These are phyloP conservation scores for Funneliformis mosseae DNA, from an alignment of 192 early-diverging fungal genomes.

Conservation along the genomic window DNA sequence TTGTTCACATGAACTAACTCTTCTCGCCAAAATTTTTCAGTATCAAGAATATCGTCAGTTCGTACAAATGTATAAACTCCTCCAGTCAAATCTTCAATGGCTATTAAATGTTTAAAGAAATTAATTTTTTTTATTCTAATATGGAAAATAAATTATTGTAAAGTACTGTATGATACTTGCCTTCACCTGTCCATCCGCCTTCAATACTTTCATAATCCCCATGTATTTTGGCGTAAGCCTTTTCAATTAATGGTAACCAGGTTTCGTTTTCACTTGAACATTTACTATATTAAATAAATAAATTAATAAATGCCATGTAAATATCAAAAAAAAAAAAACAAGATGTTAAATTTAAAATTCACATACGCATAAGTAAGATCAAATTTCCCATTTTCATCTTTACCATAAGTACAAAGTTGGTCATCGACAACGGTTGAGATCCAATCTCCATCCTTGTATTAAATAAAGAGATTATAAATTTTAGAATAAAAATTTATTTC, in stretches of 20 bases:
- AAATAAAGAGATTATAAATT: background rate
- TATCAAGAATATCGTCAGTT: slow-evolving; percentile 51
- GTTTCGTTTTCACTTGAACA: slow-evolving; percentile 52
- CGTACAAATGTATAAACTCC: slow-evolving; percentile 46
- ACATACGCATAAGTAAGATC: background rate
- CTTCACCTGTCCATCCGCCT: slow-evolving; percentile 50
- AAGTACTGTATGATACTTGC: slow-evolving; percentile 34
- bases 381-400: too few relatives aligned
- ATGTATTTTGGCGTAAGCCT: slow-evolving; percentile 64
- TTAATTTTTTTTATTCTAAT: too few relatives aligned
- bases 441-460: slow-evolving; percentile 57
- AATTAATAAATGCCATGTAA: too few relatives aligned
- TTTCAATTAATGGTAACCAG: slow-evolving; percentile 63
- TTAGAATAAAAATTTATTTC: background rate
- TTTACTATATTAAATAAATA: too few relatives aligned
- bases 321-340: background rate
- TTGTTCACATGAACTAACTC: slow-evolving; percentile 53
- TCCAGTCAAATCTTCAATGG: slow-evolving; percentile 58
- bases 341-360: too few relatives aligned
- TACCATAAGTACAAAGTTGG: slow-evolving; percentile 40
- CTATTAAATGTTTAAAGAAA: too few relatives aligned
- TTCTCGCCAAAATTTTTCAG: slow-evolving; percentile 57
- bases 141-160: too few relatives aligned
- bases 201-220: slow-evolving; percentile 51
- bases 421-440: slow-evolving; percentile 58